These are phyloP conservation scores for Iris pallida DNA, from an alignment of 116 monocot genomes.

Conservation along the genomic window DNA sequence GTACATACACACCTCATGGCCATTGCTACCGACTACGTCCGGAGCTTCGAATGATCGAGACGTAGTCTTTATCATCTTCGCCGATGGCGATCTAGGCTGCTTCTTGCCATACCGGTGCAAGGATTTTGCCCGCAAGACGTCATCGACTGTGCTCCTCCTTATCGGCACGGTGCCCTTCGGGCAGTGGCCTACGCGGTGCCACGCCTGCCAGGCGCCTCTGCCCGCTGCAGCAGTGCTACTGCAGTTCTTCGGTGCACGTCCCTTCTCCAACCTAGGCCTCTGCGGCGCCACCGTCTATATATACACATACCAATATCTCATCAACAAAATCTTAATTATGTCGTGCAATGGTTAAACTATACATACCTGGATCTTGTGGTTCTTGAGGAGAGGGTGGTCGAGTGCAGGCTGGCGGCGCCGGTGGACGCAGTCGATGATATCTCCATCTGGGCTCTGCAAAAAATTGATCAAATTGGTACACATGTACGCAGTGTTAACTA, in stretches of 20 bases:
- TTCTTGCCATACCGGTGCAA: constrained; percentile 84
- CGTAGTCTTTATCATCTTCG: neutral
- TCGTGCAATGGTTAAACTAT: too few species aligned
- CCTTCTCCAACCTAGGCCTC: constrained; percentile 33
- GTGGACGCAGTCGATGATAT: constrained; percentile 77
- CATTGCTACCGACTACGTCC: constrained; percentile 91
- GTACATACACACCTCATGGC: constrained; percentile 99
- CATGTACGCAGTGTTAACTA: too few species aligned
- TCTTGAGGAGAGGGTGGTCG: constrained; percentile 72
- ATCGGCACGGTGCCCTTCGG: constrained; percentile 78
- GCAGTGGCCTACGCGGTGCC: constrained; percentile 85
- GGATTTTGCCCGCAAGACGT: constrained; percentile 73
- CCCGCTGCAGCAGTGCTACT: constrained; percentile 11
- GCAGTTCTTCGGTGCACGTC: constrained; percentile 28
- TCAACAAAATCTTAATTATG: too few species aligned
- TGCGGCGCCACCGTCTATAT: constrained; percentile 39
- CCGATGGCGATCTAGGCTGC: constrained; percentile 10
- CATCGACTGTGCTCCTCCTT: constrained; percentile 59
- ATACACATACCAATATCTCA: too few species aligned
- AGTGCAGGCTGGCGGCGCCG: constrained; percentile 63
- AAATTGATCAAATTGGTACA: too few species aligned
- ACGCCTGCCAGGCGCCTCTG: constrained; percentile 78
- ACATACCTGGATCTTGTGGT: constrained; percentile 75
- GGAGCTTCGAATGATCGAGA: constrained; percentile 47
- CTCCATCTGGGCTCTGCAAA: constrained; percentile 75